These are phyloP conservation scores for Coemansia sp. DNA, from an alignment of 192 early-diverging fungal genomes.

Conservation along the genomic window DNA sequence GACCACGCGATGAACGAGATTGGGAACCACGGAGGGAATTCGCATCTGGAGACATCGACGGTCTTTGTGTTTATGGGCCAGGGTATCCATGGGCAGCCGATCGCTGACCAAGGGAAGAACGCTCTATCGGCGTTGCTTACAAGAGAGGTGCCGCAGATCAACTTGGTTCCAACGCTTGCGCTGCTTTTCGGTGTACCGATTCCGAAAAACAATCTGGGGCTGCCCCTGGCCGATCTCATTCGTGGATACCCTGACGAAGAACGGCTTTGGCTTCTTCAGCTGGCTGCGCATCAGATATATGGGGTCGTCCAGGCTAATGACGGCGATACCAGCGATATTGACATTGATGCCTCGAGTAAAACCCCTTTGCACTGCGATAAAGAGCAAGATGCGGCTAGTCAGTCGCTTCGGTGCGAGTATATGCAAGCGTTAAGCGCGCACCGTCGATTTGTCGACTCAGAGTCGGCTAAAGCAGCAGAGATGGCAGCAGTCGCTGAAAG, in stretches of 20 bases:
- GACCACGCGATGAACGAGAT: conserved; percentile 87
- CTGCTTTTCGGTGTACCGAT: conserved; percentile 58
- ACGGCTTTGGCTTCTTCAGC: conserved; percentile 58
- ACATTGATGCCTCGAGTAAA: not conserved
- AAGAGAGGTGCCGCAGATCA: conserved; percentile 47
- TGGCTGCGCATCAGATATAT: conserved; percentile 66
- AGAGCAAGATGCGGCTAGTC: conserved; percentile 2
- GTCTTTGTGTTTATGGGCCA: conserved; percentile 55
- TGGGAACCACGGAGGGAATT: conserved; percentile 59
- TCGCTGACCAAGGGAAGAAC: conserved; percentile 21
- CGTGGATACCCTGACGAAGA: conserved; percentile 23
- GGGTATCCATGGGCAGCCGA: conserved; percentile 20
- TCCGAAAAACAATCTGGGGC: conserved; percentile 55
- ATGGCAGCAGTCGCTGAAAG: conserved; percentile 11
- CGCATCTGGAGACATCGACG: conserved; percentile 54
- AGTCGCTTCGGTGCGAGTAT: conserved; percentile 39
- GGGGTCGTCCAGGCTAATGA: conserved; percentile 42
- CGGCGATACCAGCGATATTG: conserved; percentile 1
- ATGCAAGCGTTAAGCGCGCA: conserved; percentile 28
- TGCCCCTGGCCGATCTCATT: conserved; percentile 48
- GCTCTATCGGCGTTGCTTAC: conserved; percentile 32
- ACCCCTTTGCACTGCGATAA: conserved; percentile 7
- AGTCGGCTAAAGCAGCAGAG: not conserved
- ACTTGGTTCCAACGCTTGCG: conserved; percentile 51
- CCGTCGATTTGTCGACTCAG: not conserved